These are phyloP conservation scores for Daldinia bambusicola DNA, from an alignment of 495 filamentous ascomycete genomes.

Conservation along the genomic window DNA sequence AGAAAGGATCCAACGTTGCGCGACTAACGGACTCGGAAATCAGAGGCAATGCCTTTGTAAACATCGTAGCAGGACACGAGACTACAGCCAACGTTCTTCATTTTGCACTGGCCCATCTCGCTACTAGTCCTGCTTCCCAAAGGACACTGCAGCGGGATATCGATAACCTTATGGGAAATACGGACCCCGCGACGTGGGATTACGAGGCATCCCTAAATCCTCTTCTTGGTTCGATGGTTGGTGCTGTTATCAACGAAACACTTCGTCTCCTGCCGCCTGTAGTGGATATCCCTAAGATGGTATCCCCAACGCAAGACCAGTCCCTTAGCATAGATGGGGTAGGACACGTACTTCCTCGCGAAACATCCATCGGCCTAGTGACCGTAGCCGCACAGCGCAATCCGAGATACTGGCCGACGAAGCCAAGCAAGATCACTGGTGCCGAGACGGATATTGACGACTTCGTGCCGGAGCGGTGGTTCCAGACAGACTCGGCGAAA, in stretches of 20 bases:
- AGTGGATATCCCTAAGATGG: conserved; percentile 69
- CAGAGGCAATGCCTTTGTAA: conserved; percentile 76
- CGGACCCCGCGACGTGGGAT: conserved; percentile 65
- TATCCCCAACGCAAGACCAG: conserved; percentile 58
- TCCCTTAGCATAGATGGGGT: conserved; percentile 61
- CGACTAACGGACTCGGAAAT: conserved; percentile 67
- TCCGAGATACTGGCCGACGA: conserved; percentile 70
- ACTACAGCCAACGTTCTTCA: conserved; percentile 75
- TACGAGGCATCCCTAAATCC: conserved; percentile 68
- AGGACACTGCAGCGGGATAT: conserved; percentile 69
- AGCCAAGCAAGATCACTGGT: conserved; percentile 50
- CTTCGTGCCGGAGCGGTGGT: conserved; percentile 60
- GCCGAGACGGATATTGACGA: conserved; percentile 57
- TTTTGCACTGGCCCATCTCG: conserved; percentile 69
- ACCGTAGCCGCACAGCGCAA: conserved; percentile 65
- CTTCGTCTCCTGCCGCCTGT: conserved; percentile 72
- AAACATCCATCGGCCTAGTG: conserved; percentile 58
- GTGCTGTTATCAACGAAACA: conserved; percentile 75
- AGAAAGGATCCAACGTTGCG: conserved; percentile 35
- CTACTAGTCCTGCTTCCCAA: conserved; percentile 66
- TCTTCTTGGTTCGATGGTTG: conserved; percentile 68
- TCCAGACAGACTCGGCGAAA: conserved; percentile 42
- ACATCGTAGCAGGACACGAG: conserved; percentile 78
- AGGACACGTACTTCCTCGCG: conserved; percentile 61
- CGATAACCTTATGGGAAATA: conserved; percentile 63